A percentile compares a stretch with the other conserved stretches of the same genome.
These are phyloP conservation scores for Cladophialophora psammophila DNA, from an alignment of 2,329 filamentous ascomycete genomes.

Conservation along the genomic window DNA sequence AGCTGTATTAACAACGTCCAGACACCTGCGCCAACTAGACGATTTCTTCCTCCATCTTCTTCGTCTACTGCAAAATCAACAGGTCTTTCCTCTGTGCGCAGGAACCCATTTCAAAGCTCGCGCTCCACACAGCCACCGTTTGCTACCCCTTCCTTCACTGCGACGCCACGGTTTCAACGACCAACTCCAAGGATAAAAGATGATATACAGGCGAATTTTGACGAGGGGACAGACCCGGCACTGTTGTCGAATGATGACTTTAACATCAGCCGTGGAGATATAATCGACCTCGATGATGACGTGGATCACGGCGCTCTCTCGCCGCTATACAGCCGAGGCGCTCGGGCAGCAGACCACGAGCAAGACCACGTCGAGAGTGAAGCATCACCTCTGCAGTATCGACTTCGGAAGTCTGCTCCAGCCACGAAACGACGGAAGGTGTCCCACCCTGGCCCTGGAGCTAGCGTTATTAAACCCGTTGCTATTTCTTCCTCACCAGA, in stretches of 20 bases:
- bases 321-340: slow-evolving; percentile 3
- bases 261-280: not conserved
- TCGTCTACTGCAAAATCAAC: slow-evolving; percentile 26
- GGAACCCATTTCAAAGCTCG: slow-evolving; percentile 27
- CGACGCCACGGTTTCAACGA: slow-evolving; percentile 32
- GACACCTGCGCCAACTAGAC: slow-evolving; percentile 33
- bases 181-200: slow-evolving; percentile 19
- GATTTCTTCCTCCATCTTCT: slow-evolving; percentile 33
- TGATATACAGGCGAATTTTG: slow-evolving; percentile 36
- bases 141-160: slow-evolving; percentile 20
- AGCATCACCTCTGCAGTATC: slow-evolving; percentile 23
- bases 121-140: slow-evolving; percentile 22
- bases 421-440: slow-evolving; percentile 32
- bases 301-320: not conserved
- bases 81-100: slow-evolving; percentile 13
- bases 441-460: slow-evolving; percentile 6
- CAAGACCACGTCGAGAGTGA: not conserved
- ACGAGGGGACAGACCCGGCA: slow-evolving; percentile 25
- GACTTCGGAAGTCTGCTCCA: slow-evolving; percentile 11
- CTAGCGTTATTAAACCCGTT: slow-evolving; percentile 16
- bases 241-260: not conserved
- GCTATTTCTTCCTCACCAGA: slow-evolving; percentile 35
- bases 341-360: not conserved
- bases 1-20: slow-evolving; percentile 17
- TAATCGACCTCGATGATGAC: slow-evolving; percentile 16